Evolutionary conservation across 805 yeast species (phyloP).

Genomic region (Myxozyma mucilagina): DNA sequence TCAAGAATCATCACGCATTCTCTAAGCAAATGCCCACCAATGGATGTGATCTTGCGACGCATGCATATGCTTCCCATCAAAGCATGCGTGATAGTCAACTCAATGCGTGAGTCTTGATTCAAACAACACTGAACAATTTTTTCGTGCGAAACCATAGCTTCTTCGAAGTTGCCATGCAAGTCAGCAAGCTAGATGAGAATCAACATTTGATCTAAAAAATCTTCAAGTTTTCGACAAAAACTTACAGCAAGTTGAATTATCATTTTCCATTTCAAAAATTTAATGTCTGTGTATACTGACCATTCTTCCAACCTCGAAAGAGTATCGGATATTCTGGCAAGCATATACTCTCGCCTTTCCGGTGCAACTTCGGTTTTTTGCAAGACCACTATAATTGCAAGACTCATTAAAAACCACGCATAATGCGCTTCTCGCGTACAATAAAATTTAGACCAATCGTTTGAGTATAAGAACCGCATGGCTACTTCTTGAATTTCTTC

Average conservation of each 20-base stretch:
- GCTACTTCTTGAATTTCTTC: constrained; percentile 15
- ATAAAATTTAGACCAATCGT: background rate
- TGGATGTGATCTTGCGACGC: constrained; percentile 6
- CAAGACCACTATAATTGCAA: constrained; percentile 14
- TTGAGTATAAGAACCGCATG: background rate
- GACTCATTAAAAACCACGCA: constrained; percentile 9
- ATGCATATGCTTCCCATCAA: constrained; percentile 14
- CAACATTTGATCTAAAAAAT: background rate
- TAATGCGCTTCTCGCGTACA: constrained; percentile 11
- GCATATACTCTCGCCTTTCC: constrained; percentile 14
- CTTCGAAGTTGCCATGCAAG: constrained; percentile 15
- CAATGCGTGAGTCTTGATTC: constrained; percentile 1
- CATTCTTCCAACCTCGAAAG: constrained; percentile 5
- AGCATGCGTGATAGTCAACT: constrained; percentile 3
- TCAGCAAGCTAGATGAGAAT: constrained; percentile 15
- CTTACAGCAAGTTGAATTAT: constrained; percentile 20
- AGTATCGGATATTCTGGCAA: constrained; percentile 20
- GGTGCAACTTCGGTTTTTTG: background rate
- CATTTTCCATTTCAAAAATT: background rate
- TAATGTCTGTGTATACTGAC: background rate
- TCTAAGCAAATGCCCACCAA: constrained; percentile 12
- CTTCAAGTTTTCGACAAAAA: background rate
- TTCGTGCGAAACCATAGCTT: constrained; percentile 16
- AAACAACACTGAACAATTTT: constrained; percentile 4
- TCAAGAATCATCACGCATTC: constrained; percentile 3